Evolutionary conservation across 306 rosid species (phyloP), one percentile per base, ranked within the genome.

Genomic region (Vicia villosa): DNA sequence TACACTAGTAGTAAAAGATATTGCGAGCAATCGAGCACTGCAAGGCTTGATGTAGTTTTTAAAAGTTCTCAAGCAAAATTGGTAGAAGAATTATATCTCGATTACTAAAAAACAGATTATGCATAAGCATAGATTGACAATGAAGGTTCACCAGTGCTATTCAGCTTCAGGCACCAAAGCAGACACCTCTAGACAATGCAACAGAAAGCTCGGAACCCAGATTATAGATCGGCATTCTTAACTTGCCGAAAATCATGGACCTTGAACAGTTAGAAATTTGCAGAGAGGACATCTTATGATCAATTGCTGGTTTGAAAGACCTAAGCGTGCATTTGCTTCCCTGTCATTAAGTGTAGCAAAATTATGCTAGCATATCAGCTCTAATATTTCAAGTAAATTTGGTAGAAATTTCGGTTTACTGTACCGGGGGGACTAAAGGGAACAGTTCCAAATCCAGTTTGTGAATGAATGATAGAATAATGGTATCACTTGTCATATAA

Each of bases 251-350:
- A 83, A 51, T 78, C 82, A 47, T 78, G 74, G 89, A 74, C 91
- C 83, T 84, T 75, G 87, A 85, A 38, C 80, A 67, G 82, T 72
- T 74, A 84, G 60, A 74, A 63, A 58, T 80, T 67, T 79, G 93
- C 54, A 80, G 62, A 73, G 90, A 66, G 47, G 70, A 74, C 87
- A 83, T 79, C 83, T 83, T 84, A 84, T 59, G 81, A 85, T 80
- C 84, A 74, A 75, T 69, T 77, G 85, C 80, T 75, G 86, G 82
- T 85, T 84, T 83, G 86, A 88, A 81, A 69, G 83, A 83, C 76
- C 82, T 83, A 86, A 90, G 88, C 70, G 82, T 56, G 86, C 87
- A 90, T 81, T 88, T 90, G 85, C 74, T 86, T 80, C 52, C 95
- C 98, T 86, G 96, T 80, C 89, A 90, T 83, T 70, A 81, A 84